Conservation (phyloP, 805 yeast species). For the Isabelozyma gotoi region DNA sequence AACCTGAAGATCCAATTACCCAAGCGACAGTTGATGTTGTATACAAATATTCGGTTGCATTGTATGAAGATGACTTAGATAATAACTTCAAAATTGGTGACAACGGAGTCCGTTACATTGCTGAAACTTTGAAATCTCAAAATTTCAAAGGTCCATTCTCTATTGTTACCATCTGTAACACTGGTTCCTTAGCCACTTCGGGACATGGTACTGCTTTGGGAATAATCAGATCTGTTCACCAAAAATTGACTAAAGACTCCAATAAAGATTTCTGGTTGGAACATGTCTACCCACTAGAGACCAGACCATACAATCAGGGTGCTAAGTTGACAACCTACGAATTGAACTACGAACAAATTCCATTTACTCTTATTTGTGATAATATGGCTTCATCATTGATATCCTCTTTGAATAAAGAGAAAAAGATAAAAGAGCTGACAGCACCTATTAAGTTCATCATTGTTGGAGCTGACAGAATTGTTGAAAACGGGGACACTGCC, state of each 20-base stretch:
- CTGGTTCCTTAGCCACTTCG: constrained; percentile 95
- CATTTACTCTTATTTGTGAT: constrained; percentile 86
- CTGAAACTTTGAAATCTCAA: constrained; percentile 42
- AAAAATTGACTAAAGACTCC: constrained; percentile 34
- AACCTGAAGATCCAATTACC: constrained; percentile 22
- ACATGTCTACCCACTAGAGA: constrained; percentile 85
- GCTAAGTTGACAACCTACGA: constrained; percentile 92
- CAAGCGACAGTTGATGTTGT: constrained; percentile 29
- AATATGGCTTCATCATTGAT: constrained; percentile 85
- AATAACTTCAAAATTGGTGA: constrained; percentile 79
- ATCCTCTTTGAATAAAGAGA: constrained; percentile 32
- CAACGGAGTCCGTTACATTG: constrained; percentile 74
- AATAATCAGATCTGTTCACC: constrained; percentile 71
- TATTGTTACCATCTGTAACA: constrained; percentile 89
- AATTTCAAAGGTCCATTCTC: constrained; percentile 66
- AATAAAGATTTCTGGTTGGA: constrained; percentile 49
- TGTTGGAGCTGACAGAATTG: constrained; percentile 95
- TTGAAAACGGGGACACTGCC: constrained; percentile 91
- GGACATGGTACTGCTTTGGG: constrained; percentile 98
- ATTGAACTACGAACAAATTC: constrained; percentile 79
- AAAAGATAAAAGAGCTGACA: constrained; percentile 17
- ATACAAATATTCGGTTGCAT: constrained; percentile 45
- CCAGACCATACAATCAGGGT: constrained; percentile 97
- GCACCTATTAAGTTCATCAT: constrained; percentile 85
- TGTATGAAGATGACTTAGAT: constrained; percentile 74